Percentiles rank a stretch among this genome's conserved stretches.
These are phyloP conservation scores for Coprinopsis cinerea DNA, from an alignment of 768 basidiomycete species.

Conservation along the genomic window DNA sequence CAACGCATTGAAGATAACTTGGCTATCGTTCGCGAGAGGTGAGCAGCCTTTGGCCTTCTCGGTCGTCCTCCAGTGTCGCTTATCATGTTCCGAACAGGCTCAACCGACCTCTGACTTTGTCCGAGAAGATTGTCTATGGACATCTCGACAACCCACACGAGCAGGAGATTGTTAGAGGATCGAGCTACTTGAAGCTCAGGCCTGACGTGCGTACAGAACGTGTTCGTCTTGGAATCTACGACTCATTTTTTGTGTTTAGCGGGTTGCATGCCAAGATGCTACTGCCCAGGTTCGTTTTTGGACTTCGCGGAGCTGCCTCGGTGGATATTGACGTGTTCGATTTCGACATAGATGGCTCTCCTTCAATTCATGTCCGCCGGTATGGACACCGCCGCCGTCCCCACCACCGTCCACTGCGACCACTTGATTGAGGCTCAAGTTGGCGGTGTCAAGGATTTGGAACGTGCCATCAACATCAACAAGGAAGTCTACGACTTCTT, in stretches of 20 bases:
- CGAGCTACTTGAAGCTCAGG: slow-evolving; percentile 94
- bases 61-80: neutral
- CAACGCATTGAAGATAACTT: slow-evolving; percentile 99
- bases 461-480: slow-evolving; percentile 87
- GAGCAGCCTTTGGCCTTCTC: neutral
- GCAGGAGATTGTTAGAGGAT: slow-evolving; percentile 87
- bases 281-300: slow-evolving; percentile 62
- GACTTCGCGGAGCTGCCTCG: too few relatives aligned
- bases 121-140: slow-evolving; percentile 97
- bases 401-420: slow-evolving; percentile 98
- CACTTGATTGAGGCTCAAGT: slow-evolving; percentile 98
- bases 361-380: slow-evolving; percentile 99
- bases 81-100: slow-evolving; percentile 41
- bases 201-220: slow-evolving; percentile 72
- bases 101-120: slow-evolving; percentile 84
- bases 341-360: slow-evolving; percentile 98
- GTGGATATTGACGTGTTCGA: too few relatives aligned
- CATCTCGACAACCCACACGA: slow-evolving; percentile 92
- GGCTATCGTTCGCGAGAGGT: slow-evolving; percentile 81
- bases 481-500: slow-evolving; percentile 99
- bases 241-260: slow-evolving; percentile 36
- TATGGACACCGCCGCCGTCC: slow-evolving; percentile 95
- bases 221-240: slow-evolving; percentile 4
- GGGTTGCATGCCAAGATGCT: slow-evolving; percentile 88
- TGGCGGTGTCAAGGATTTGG: slow-evolving; percentile 91